A percentile compares a stretch with the other conserved stretches of the same genome.
These are phyloP conservation scores for Aurantiochytrium sp. DNA, from an alignment of 108 stramenopile genomes.

Conservation along the genomic window DNA sequence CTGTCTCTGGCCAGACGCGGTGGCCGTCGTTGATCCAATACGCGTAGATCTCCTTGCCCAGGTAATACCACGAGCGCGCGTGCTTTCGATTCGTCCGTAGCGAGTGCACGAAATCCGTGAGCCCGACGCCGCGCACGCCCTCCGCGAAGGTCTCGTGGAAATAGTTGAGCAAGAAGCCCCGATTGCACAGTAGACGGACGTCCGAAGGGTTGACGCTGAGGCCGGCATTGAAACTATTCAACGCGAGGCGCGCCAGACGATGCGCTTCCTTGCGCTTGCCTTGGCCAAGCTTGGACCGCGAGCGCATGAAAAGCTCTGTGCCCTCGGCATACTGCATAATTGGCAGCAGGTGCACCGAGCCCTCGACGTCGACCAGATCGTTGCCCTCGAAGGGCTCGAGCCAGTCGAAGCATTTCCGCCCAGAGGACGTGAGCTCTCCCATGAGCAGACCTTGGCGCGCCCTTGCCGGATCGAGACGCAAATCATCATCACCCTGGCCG, in stretches of 20 bases:
- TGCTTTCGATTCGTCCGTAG: background rate
- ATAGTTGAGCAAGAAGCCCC: background rate
- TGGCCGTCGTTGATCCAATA: background rate
- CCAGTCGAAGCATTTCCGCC: background rate
- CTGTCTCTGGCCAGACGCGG: background rate
- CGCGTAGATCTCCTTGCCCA: background rate
- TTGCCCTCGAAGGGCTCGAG: conserved; percentile 6
- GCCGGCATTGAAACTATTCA: background rate
- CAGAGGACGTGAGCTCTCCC: background rate
- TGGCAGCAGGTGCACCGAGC: background rate
- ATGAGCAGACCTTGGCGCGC: too few relatives aligned
- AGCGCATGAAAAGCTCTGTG: background rate
- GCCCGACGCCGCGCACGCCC: background rate
- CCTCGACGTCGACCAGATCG: background rate
- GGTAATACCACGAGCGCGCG: background rate
- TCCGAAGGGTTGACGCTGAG: background rate
- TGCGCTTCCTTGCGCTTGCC: background rate
- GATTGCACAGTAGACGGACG: background rate
- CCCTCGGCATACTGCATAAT: conserved; percentile 20
- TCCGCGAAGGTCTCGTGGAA: background rate
- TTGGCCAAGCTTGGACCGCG: background rate
- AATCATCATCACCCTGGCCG: too few relatives aligned
- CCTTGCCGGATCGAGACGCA: too few relatives aligned
- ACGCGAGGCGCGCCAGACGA: background rate
- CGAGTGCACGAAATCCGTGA: background rate